Conservation (phyloP, 495 filamentous ascomycete species). For the Trichocladium uniseriatum region DNA sequence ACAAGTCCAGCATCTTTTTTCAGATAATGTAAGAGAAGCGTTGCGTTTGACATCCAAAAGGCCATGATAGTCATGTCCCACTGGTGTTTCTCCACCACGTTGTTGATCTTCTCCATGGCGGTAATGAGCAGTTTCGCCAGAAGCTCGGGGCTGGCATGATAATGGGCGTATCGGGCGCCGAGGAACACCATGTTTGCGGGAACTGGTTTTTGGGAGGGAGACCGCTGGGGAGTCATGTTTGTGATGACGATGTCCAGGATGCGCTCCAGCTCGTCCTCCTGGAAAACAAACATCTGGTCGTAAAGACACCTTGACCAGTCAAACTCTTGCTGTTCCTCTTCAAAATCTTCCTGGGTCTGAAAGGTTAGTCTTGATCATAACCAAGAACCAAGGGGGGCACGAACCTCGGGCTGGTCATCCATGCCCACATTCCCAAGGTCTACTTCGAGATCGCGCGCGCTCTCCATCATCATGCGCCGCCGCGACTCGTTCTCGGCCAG, state of each 20-base stretch:
- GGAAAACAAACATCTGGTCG: constrained; percentile 99
- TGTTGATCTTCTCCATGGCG: constrained; percentile 93
- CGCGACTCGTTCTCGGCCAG: constrained; percentile 95
- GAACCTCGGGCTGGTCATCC: constrained; percentile 89
- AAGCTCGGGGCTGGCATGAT: constrained; percentile 83
- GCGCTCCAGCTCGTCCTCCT: constrained; percentile 79
- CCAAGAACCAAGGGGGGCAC: constrained; percentile 13
- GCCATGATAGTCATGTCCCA: constrained; percentile 99
- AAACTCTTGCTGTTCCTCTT: constrained; percentile 88
- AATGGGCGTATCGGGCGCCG: constrained; percentile 91
- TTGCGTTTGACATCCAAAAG: constrained; percentile 98
- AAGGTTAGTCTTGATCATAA: neutral
- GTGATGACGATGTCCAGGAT: constrained; percentile 96
- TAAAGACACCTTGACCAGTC: constrained; percentile 94
- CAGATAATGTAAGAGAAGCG: constrained; percentile 86
- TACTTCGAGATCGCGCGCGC: constrained; percentile 92
- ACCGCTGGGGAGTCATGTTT: constrained; percentile 94
- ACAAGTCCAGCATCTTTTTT: constrained; percentile 86
- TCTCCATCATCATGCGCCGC: constrained; percentile 99
- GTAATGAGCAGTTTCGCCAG: constrained; percentile 69
- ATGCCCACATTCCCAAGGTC: constrained; percentile 92
- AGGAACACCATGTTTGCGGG: constrained; percentile 96
- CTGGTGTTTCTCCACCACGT: constrained; percentile 85
- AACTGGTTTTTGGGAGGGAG: constrained; percentile 92
- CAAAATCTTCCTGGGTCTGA: constrained; percentile 71